A percentile compares a stretch with the other conserved stretches of the same genome.
Evolutionary conservation across 2,329 filamentous ascomycete genomes (phyloP).

Genomic region (Zymoseptoria pseudotritici): DNA sequence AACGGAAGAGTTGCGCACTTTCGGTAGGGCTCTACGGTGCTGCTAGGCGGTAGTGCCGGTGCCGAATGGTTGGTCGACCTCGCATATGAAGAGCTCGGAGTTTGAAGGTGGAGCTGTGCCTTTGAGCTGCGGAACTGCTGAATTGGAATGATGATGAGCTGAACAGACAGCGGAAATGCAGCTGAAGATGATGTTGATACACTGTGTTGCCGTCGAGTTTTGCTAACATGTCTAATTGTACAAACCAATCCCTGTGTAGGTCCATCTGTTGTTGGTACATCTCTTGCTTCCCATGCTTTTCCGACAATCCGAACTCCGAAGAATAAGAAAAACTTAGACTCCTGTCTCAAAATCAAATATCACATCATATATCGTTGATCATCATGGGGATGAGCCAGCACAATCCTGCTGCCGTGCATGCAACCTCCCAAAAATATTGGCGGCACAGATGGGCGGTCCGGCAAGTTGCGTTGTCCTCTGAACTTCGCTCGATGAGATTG

Average conservation of each 20-base stretch:
- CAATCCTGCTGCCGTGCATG: background rate
- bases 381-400: background rate
- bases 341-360: background rate
- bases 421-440: background rate
- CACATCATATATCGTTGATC: background rate
- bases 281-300: background rate
- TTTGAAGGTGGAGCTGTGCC: background rate
- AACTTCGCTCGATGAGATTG: background rate
- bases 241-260: background rate
- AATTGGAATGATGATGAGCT: background rate
- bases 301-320: background rate
- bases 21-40: background rate
- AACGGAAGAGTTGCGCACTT: background rate
- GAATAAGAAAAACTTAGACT: background rate
- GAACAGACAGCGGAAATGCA: background rate
- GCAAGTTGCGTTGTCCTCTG: background rate
- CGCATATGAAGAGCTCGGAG: no score
- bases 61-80: no score
- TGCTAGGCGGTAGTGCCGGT: background rate
- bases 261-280: background rate
- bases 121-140: no score
- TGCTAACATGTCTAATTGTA: background rate
- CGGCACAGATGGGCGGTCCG: background rate
- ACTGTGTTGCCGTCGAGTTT: background rate
- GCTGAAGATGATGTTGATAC: background rate